Conservation (phyloP, 139 green algal genomes). For the Coelastrella sp. region DNA sequence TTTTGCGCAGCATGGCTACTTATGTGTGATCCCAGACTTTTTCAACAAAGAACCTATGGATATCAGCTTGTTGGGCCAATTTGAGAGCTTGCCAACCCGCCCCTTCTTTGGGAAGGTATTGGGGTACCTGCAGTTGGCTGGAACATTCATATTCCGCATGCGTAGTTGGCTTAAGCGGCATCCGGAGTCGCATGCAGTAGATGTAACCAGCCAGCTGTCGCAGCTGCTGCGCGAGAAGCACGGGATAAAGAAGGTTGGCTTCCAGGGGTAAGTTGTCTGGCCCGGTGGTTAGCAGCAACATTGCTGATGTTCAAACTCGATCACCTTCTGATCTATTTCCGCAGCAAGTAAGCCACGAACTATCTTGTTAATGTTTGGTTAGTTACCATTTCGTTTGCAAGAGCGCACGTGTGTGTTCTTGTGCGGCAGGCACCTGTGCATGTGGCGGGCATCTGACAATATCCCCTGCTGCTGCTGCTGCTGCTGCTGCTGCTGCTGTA, state of each 20-base stretch:
- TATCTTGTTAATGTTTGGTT: background rate
- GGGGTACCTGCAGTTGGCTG: background rate
- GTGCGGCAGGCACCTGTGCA: background rate
- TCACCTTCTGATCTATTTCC: background rate
- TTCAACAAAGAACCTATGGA: background rate
- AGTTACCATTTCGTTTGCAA: too few species aligned
- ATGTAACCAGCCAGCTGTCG: background rate
- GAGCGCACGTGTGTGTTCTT: too few species aligned
- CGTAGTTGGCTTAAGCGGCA: background rate
- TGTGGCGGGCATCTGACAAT: background rate
- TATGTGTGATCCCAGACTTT: background rate
- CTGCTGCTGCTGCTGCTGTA: background rate
- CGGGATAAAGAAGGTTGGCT: constrained; percentile 3
- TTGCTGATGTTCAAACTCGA: background rate
- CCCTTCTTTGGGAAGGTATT: background rate
- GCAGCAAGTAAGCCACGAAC: background rate
- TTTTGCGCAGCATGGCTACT: background rate
- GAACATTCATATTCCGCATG: background rate
- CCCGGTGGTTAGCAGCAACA: background rate
- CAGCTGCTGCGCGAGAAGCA: background rate
- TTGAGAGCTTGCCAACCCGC: background rate
- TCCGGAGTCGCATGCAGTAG: background rate
- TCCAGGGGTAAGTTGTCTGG: background rate
- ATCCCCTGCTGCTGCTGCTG: background rate
- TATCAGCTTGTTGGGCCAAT: background rate